Base-by-base conservation (phyloP, 768 basidiomycete species). In the Rhizopogon sp. region DNA sequence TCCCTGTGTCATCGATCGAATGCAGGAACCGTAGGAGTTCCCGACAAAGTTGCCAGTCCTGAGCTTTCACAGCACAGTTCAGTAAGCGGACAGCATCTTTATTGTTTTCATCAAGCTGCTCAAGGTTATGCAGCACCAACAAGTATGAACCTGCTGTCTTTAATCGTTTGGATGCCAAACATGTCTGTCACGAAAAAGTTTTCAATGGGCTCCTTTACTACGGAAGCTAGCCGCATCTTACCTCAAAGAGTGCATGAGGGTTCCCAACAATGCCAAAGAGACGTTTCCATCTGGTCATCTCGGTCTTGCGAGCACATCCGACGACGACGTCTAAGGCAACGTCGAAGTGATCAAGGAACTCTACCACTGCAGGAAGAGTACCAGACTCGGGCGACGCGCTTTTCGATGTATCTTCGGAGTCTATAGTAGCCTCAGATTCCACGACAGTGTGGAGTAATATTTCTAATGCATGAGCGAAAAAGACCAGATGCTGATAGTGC, bases 311-410 rank as follows among this genome's bases (percentile, higher is more conserved):
- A 17, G 97, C 96, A 63, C 96, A 98, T 5, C 90, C 87, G 9
- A 98, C 95, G 11, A 98, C 91, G 6, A 98, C 94, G 56, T 98
- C 93, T 54, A 98, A 72, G 6, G 88, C 81, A 51, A 82, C 88
- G 57, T 95, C 90, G 65, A 98, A 98, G 66, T 98, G 85, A 64
- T 99, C 97, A 59, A 99, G 73, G 64, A 99, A 98, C 58, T 93
- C 90, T 58, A 98, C 78, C 8, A 89, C 86, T 2, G 76, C 74
- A 0, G 85, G 78, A 31, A 98, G 71, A 10, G 87, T 71, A 43
- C 54, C 37, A 33, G 42, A 40, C 35, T 49, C 47, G 22, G 47
- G 22, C 14, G 20, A 37, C 3, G 9, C 33, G 20, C 16, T 57
- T 11, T 57, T 56, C 39, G 67, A 56, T n/a, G 67, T 20, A 40